Conservation (phyloP, 2,329 filamentous ascomycete genomes). For the Pseudopyrenochaeta lycopersici region DNA sequence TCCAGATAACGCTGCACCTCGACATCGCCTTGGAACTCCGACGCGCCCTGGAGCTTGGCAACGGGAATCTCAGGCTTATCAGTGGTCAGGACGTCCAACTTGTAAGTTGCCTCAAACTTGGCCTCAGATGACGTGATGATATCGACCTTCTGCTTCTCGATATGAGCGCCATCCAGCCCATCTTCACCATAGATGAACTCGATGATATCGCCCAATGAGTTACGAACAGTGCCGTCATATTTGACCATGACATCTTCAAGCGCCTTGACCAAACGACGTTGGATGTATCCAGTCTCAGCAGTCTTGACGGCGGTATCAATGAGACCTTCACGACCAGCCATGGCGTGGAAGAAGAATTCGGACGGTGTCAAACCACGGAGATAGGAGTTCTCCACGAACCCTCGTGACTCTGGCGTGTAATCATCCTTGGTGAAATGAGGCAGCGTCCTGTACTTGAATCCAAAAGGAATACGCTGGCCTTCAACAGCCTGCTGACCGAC, state of each 20-base stretch:
- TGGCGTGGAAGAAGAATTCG: constrained; percentile 99
- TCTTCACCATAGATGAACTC: constrained; percentile 99
- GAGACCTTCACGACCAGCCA: constrained; percentile 99
- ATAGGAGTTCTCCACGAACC: constrained; percentile 99
- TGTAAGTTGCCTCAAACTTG: constrained; percentile 82
- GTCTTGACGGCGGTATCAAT: constrained; percentile 99
- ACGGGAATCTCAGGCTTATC: constrained; percentile 68
- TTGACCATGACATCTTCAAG: constrained; percentile 97
- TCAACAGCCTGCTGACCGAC: constrained; percentile 98
- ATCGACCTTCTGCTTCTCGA: constrained; percentile 92
- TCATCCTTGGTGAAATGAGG: constrained; percentile 99
- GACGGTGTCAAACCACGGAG: constrained; percentile 92
- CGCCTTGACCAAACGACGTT: constrained; percentile 96
- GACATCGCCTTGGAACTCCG: constrained; percentile 86
- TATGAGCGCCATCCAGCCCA: constrained; percentile 89
- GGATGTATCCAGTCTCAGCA: constrained; percentile 98
- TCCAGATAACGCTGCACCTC: constrained; percentile 87
- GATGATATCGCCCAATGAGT: constrained; percentile 94
- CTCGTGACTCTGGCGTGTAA: constrained; percentile 95
- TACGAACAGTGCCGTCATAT: constrained; percentile 96
- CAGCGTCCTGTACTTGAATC: constrained; percentile 96
- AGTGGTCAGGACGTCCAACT: constrained; percentile 86
- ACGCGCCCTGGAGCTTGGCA: constrained; percentile 84
- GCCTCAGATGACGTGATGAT: constrained; percentile 81
- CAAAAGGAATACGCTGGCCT: constrained; percentile 98